Evolutionary conservation across 768 basidiomycete species (phyloP).

Genomic region (Xanthoconium stramineum): DNA sequence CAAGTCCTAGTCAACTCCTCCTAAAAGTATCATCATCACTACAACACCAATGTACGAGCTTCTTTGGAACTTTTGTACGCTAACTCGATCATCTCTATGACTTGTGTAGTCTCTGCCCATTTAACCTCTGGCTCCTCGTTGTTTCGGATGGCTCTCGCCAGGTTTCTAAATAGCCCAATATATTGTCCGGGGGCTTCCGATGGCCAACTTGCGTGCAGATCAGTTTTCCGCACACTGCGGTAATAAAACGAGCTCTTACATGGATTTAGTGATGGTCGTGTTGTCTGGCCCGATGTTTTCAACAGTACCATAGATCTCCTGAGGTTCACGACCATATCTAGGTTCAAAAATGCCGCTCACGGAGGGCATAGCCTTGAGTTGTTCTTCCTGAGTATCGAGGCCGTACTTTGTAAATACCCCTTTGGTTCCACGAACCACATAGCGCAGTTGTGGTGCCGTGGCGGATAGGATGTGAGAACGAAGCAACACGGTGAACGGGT

Average conservation of each 20-base stretch:
- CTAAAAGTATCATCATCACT: no score
- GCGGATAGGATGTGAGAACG: constrained; percentile 70
- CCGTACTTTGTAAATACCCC: constrained; percentile 77
- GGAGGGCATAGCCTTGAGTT: constrained; percentile 55
- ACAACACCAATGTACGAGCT: constrained; percentile 41
- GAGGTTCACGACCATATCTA: constrained; percentile 59
- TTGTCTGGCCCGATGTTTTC: constrained; percentile 54
- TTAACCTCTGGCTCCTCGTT: constrained; percentile 56
- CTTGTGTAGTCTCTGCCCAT: constrained; percentile 68
- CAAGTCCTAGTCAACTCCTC: no score
- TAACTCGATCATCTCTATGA: constrained; percentile 76
- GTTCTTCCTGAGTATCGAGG: constrained; percentile 76
- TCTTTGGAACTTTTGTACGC: constrained; percentile 65
- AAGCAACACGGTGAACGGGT: constrained; percentile 64
- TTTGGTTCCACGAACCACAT: constrained; percentile 63
- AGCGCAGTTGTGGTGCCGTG: constrained; percentile 64
- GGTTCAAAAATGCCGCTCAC: constrained; percentile 44
- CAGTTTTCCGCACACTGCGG: constrained; percentile 25
- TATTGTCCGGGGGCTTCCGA: constrained; percentile 58
- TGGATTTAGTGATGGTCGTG: constrained; percentile 26
- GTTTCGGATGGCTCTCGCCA: constrained; percentile 59
- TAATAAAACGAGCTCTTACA: constrained; percentile 29
- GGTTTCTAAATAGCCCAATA: constrained; percentile 58
- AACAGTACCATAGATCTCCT: constrained; percentile 58
- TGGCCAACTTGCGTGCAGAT: constrained; percentile 51